phyloP scores from a whole-genome alignment of 306 rosid species.

The Quercus ilex region DNA sequence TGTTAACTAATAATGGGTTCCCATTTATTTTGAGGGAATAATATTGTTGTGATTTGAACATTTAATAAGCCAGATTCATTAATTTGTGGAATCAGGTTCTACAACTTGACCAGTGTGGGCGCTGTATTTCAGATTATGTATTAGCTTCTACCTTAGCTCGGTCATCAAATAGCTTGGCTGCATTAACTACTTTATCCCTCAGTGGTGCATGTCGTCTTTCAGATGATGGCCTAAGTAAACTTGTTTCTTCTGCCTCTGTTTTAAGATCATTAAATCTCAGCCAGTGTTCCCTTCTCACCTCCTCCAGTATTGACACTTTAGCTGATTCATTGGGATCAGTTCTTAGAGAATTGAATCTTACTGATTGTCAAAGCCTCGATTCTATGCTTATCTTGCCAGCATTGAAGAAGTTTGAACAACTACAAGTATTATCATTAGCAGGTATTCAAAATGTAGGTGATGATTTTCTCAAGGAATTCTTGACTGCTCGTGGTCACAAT shows the following conservation, averaged over 20 bases:
- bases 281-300: slow-evolving; percentile 83
- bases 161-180: slow-evolving; percentile 47
- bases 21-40: background rate
- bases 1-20: background rate
- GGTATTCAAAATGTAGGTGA: slow-evolving; percentile 59
- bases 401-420: slow-evolving; percentile 46
- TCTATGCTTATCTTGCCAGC: slow-evolving; percentile 42
- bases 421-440: slow-evolving; percentile 70
- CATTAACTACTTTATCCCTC: slow-evolving; percentile 56
- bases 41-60: slow-evolving; percentile 3
- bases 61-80: slow-evolving; percentile 6
- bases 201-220: slow-evolving; percentile 86
- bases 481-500: slow-evolving; percentile 44
- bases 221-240: slow-evolving; percentile 48
- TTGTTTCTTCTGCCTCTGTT: slow-evolving; percentile 63
- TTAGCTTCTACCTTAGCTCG: slow-evolving; percentile 39
- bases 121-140: slow-evolving; percentile 60
- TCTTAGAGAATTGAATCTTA: slow-evolving; percentile 70
- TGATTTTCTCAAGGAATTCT: slow-evolving; percentile 40
- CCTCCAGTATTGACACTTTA: slow-evolving; percentile 39
- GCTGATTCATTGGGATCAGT: slow-evolving; percentile 60
- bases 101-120: slow-evolving; percentile 83
- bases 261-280: slow-evolving; percentile 78
- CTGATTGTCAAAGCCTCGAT: slow-evolving; percentile 58
- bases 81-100: slow-evolving; percentile 56